These are phyloP conservation scores for Huntiella abstrusa DNA, from an alignment of 2,329 filamentous ascomycete genomes.

Conservation along the genomic window DNA sequence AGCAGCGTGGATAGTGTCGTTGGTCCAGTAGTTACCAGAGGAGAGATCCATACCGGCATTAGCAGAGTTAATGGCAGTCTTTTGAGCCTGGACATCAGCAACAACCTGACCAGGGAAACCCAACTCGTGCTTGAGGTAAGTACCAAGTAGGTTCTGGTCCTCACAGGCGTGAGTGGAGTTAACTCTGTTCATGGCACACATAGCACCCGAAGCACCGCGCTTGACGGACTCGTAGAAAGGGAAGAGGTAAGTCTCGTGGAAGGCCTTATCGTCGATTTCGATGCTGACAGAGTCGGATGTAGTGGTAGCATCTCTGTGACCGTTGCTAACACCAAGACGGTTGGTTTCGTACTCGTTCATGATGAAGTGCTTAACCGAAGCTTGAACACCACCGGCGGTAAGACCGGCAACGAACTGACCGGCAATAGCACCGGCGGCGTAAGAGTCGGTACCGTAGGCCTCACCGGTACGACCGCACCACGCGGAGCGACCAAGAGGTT, in stretches of 20 bases:
- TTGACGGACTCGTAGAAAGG: constrained; percentile 49
- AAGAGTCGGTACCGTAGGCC: constrained; percentile 44
- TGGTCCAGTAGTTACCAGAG: constrained; percentile 43
- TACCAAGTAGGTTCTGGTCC: constrained; percentile 48
- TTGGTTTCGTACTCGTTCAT: constrained; percentile 57
- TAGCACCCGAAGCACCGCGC: constrained; percentile 36
- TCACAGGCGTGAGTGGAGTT: constrained; percentile 55
- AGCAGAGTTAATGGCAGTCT: constrained; percentile 40
- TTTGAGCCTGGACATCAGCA: constrained; percentile 49
- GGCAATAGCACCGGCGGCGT: constrained; percentile 39
- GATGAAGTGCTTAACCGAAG: constrained; percentile 44
- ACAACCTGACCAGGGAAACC: constrained; percentile 47
- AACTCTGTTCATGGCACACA: constrained; percentile 50
- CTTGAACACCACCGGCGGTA: constrained; percentile 21
- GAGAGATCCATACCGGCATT: constrained; percentile 52
- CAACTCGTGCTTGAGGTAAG: constrained; percentile 42
- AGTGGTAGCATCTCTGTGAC: constrained; percentile 32
- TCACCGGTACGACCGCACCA: constrained; percentile 47
- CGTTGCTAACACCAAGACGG: constrained; percentile 29
- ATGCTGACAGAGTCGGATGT: constrained; percentile 41
- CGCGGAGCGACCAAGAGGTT: constrained; percentile 24
- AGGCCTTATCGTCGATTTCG: constrained; percentile 41
- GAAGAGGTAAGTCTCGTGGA: constrained; percentile 49
- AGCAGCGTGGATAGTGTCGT: constrained; percentile 23
- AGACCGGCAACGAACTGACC: constrained; percentile 19